Evolutionary conservation across 2,329 filamentous ascomycete genomes (phyloP).

Genomic region (Fusarium tricinctum): DNA sequence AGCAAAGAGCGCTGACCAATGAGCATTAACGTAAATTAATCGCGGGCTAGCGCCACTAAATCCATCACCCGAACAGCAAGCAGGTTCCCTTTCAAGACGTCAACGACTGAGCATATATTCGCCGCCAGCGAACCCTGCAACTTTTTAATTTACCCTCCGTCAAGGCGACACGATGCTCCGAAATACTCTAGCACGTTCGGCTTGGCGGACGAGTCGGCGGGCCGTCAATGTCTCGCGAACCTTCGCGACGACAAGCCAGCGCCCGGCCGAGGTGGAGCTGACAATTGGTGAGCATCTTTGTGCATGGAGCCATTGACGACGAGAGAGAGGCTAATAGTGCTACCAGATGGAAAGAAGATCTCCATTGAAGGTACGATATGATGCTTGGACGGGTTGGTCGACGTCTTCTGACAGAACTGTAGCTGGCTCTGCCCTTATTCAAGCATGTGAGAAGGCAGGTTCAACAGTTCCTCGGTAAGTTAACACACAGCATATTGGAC

Average conservation of each 20-base stretch:
- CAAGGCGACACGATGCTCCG: conserved; percentile 77
- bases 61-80: conserved; percentile 57
- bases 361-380: conserved; percentile 87
- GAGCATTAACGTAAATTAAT: conserved; percentile 61
- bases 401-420: conserved; percentile 57
- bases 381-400: conserved; percentile 34
- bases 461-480: conserved; percentile 85
- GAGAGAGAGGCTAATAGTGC: conserved; percentile 51
- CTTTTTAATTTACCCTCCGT: conserved; percentile 60
- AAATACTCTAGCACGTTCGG: conserved; percentile 76
- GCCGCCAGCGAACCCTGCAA: conserved; percentile 54
- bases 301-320: conserved; percentile 51
- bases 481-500: conserved; percentile 20
- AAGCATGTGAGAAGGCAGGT: conserved; percentile 98
- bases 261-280: conserved; percentile 93
- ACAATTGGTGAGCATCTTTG: conserved; percentile 78
- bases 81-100: conserved; percentile 57
- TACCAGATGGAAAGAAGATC: conserved; percentile 93
- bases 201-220: conserved; percentile 74
- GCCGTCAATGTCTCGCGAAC: conserved; percentile 75
- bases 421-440: conserved; percentile 97
- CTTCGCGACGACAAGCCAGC: conserved; percentile 84
- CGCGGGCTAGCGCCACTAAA: conserved; percentile 58
- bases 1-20: conserved; percentile 55
- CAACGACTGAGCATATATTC: conserved; percentile 59